These are phyloP conservation scores for Silene conica DNA, from an alignment of 148 eudicot species.

Conservation along the genomic window DNA sequence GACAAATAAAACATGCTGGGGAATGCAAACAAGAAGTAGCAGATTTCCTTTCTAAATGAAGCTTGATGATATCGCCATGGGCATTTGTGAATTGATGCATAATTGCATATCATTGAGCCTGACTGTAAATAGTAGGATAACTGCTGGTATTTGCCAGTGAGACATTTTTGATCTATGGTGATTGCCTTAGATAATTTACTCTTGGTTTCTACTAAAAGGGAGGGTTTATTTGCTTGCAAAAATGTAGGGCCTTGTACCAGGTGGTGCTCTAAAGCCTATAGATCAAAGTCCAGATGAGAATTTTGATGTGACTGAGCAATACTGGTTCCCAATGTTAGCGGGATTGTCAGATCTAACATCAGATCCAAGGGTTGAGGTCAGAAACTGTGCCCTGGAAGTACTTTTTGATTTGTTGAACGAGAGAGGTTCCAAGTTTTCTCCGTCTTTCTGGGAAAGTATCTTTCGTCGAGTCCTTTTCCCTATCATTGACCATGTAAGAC, in stretches of 20 bases:
- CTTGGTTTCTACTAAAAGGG: slow-evolving; percentile 7
- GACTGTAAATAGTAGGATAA: no score
- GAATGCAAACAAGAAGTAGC: no score
- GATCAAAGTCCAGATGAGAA: slow-evolving; percentile 51
- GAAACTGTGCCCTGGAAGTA: slow-evolving; percentile 97
- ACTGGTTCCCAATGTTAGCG: slow-evolving; percentile 99
- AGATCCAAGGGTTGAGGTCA: slow-evolving; percentile 85
- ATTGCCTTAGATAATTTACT: not conserved
- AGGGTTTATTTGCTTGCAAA: slow-evolving; percentile 8
- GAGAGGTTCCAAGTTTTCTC: slow-evolving; percentile 91
- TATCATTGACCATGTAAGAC: slow-evolving; percentile 88
- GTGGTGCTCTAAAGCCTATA: slow-evolving; percentile 87
- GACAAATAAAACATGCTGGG: no score
- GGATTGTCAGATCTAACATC: slow-evolving; percentile 96
- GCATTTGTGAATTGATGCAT: no score
- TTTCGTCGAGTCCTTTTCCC: slow-evolving; percentile 90
- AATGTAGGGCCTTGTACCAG: slow-evolving; percentile 90
- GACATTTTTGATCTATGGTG: slow-evolving; percentile 5
- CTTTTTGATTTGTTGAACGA: slow-evolving; percentile 92
- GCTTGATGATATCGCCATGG: no score
- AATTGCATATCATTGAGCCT: no score
- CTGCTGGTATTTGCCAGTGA: not conserved
- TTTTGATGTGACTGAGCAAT: slow-evolving; percentile 90
- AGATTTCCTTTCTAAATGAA: no score
- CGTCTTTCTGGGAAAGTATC: slow-evolving; percentile 89